phyloP scores from a whole-genome alignment of 2,329 filamentous ascomycete species.

The Ciborinia camelliae region DNA sequence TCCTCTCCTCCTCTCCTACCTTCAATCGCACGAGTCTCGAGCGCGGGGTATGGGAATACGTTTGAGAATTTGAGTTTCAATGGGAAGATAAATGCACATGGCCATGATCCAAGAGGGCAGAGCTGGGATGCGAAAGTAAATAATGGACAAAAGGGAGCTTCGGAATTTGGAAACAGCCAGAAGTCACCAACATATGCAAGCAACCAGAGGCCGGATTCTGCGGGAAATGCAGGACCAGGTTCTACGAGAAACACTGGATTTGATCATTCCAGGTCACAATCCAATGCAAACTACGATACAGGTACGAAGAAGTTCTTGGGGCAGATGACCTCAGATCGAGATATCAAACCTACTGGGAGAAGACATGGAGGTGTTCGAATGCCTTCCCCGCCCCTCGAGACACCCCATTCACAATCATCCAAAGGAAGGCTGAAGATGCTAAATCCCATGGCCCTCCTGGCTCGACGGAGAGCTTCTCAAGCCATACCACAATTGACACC shows the following conservation, averaged over 20 bases:
- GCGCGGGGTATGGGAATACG: constrained; percentile 24
- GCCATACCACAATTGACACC: constrained; percentile 33
- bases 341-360: constrained; percentile 26
- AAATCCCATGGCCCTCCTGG: constrained; percentile 41
- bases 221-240: constrained; percentile 26
- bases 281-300: constrained; percentile 22
- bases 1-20: constrained; percentile 49
- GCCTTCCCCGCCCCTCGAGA: constrained; percentile 33
- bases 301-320: constrained; percentile 23
- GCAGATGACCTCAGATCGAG: constrained; percentile 22
- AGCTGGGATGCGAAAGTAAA: constrained; percentile 12
- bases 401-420: constrained; percentile 26
- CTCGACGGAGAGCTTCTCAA: constrained; percentile 36
- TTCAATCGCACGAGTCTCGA: constrained; percentile 40
- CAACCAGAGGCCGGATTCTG: constrained; percentile 29
- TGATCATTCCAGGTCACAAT: constrained; percentile 24
- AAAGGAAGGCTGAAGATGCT: constrained; percentile 39
- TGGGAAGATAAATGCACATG: constrained; percentile 4
- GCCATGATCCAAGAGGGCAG: constrained; percentile 20
- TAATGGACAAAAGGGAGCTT: constrained; percentile 20
- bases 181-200: constrained; percentile 25
- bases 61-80: constrained; percentile 16
- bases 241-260: constrained; percentile 22
- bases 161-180: constrained; percentile 24
- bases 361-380: constrained; percentile 30